A percentile compares a stretch with the other conserved stretches of the same genome.
These are phyloP conservation scores for Echria macrotheca DNA, from an alignment of 495 filamentous ascomycete genomes.

Conservation along the genomic window DNA sequence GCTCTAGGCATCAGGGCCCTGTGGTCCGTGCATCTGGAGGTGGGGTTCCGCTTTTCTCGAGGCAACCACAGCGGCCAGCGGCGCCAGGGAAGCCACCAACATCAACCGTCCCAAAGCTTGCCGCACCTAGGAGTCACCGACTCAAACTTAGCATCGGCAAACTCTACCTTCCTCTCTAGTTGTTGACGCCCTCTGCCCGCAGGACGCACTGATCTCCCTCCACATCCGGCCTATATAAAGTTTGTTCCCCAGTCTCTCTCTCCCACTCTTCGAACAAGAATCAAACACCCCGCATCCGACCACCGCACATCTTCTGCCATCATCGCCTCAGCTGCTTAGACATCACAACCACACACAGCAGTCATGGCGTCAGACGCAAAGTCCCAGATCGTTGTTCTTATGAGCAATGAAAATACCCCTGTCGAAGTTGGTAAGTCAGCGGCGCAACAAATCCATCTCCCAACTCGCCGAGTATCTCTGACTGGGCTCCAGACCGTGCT, in stretches of 20 bases:
- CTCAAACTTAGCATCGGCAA: too few relatives aligned
- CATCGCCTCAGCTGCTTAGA: too few relatives aligned
- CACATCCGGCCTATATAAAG: too few relatives aligned
- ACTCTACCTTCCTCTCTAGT: too few relatives aligned
- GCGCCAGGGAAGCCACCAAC: too few relatives aligned
- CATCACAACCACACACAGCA: too few relatives aligned
- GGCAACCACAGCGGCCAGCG: not conserved
- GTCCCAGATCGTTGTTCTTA: constrained; percentile 12
- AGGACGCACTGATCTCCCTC: too few relatives aligned
- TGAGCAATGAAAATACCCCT: constrained; percentile 17
- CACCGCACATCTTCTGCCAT: not conserved
- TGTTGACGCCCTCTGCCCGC: too few relatives aligned
- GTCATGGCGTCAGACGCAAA: constrained; percentile 15
- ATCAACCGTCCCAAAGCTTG: too few relatives aligned
- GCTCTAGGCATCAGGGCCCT: not conserved
- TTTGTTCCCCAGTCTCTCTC: too few relatives aligned
- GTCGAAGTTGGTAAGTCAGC: constrained; percentile 20
- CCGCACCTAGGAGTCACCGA: too few relatives aligned
- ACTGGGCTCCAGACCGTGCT: constrained; percentile 51
- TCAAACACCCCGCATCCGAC: not conserved
- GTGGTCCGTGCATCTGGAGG: constrained; percentile 1
- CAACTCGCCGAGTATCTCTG: constrained; percentile 24
- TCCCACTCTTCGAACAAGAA: too few relatives aligned
- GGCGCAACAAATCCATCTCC: not conserved
- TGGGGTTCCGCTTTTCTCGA: not conserved